Base-by-base conservation (phyloP, 2,329 filamentous ascomycete genomes). In the Fusarium sp. region DNA sequence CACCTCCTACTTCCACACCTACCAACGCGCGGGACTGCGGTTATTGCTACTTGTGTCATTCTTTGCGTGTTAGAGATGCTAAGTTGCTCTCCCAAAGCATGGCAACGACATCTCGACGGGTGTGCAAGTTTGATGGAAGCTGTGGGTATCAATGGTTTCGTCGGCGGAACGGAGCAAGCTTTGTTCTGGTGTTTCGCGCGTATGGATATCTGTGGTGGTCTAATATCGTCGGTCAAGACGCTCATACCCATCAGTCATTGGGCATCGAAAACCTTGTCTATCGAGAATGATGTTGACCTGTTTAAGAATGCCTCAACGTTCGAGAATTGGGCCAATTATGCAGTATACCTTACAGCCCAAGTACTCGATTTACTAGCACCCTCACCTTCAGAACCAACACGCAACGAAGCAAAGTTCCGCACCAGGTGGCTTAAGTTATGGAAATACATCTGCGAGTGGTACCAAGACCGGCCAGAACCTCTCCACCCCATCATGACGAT, bases 41-140 rank as follows among this genome's bases (percentile, higher is more conserved):
- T 86, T 10, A 82, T 88, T 16, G 84, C 84, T 0, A 82, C 84
- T 0, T 86, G 83, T 54, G 84, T 87, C 4, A 79, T 88, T 6
- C 79, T 87, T 0, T 87, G 85, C 58, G 85, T 85, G 11, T 71
- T 88, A 4, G 86, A 88, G 61, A 87, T 87, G 84, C 79, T 85
- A 70, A 84, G 80, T 41, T 84, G 82, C 60, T 72, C 79, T 6
- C 82, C 82, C 4, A 81, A 85, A 59, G 81, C 83, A 39, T 86
- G 84, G 84, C 80, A 81, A 25, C 81, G 82, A 2, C 84, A 86
- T 64, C 79, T 87, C 0, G 84, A 86, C 62, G 84, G 84, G 1
- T 86, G 84, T 63, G 84, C 85, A 6, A 82, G 81, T 52, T 74
- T 86, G 0, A 83, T 86, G 66, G 80, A 85, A 66, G 81, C 84